Evolutionary conservation across 1,284 basidiomycete genomes (phyloP), one percentile per base, ranked within the genome.

Genomic region (Coriolopsis trogii): DNA sequence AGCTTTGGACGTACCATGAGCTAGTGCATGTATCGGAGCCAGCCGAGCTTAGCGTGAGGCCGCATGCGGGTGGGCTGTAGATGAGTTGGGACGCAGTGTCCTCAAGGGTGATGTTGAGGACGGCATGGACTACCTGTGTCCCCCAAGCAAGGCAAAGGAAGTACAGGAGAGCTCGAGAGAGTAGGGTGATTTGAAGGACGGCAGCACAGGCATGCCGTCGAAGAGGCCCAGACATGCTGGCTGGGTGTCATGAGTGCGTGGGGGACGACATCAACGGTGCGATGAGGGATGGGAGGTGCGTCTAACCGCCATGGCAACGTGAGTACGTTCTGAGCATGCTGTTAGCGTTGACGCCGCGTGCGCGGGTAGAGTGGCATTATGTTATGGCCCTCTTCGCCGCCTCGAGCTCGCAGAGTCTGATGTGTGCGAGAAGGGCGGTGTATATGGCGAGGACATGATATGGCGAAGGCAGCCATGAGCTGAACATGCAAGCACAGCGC

Each of bases 31-130:
- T 31, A 38, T 55, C 46, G 54, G 56, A 36, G 23, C 48, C 36
- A 41, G 50, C 41, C 25, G 49, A 39, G 39, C 43, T 38, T 29
- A 54, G 53, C 33, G 56, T 60, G 24, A 51, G 46, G 24, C 65
- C 63, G 49, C 67, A 69, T 21, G 64, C 61, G 3, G 63, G 62
- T 6, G 67, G 67, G 39, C 60, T 59, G 55, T 64, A 69, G 34
- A 49, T 59, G 49, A 69, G 64, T 38, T 63, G 62, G 23, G 65
- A 56, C 23, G 65, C 63, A 25, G 60, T 67, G 52, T 66, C 58
- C 42, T 65, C 55, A 39, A 68, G 56, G 10, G 61, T 63, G 31
- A 63, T 57, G 42, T 64, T 65, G 43, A 62, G 43, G 45, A 50
- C 40, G 26, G 49, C 24, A 23, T 20, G 26, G 20, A 18, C 38